A percentile compares a stretch with the other conserved stretches of the same genome.
phyloP scores from a whole-genome alignment of 306 rosid genomes.

The Cotoneaster glaucophyllus region DNA sequence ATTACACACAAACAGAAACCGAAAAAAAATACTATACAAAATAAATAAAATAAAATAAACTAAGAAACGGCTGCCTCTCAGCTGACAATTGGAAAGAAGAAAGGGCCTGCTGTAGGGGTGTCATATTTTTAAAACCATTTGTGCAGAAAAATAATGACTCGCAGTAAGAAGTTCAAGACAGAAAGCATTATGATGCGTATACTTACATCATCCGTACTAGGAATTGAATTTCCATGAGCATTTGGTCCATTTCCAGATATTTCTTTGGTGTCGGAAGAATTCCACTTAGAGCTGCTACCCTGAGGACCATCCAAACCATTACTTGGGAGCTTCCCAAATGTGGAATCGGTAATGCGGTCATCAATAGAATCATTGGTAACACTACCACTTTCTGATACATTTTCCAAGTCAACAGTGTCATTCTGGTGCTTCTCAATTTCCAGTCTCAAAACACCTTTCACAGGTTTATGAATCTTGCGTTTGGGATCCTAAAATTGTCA shows the following conservation, averaged over 20 bases:
- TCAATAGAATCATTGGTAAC: constrained; percentile 74
- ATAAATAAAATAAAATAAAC: not conserved
- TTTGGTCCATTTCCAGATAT: constrained; percentile 58
- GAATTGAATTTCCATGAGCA: constrained; percentile 52
- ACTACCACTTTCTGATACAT: constrained; percentile 84
- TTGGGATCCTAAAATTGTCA: constrained; percentile 74
- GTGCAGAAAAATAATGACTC: not conserved
- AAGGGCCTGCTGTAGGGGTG: not conserved
- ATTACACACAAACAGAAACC: not conserved
- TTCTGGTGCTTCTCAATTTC: constrained; percentile 95
- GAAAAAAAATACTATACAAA: not conserved
- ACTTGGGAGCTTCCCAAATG: constrained; percentile 57
- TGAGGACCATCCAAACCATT: constrained; percentile 76
- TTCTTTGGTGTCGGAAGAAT: constrained; percentile 48
- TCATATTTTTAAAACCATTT: not conserved
- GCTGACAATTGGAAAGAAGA: not conserved
- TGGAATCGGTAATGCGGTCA: constrained; percentile 55
- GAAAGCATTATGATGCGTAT: not conserved
- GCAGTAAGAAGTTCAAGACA: not conserved
- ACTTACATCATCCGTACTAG: constrained; percentile 71
- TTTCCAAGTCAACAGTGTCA: constrained; percentile 69
- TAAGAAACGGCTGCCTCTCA: not conserved
- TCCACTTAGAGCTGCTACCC: constrained; percentile 65
- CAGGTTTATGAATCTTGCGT: constrained; percentile 90
- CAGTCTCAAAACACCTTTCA: constrained; percentile 82